phyloP scores from a whole-genome alignment of 2,329 filamentous ascomycete species.

The Colletotrichum paranaense region DNA sequence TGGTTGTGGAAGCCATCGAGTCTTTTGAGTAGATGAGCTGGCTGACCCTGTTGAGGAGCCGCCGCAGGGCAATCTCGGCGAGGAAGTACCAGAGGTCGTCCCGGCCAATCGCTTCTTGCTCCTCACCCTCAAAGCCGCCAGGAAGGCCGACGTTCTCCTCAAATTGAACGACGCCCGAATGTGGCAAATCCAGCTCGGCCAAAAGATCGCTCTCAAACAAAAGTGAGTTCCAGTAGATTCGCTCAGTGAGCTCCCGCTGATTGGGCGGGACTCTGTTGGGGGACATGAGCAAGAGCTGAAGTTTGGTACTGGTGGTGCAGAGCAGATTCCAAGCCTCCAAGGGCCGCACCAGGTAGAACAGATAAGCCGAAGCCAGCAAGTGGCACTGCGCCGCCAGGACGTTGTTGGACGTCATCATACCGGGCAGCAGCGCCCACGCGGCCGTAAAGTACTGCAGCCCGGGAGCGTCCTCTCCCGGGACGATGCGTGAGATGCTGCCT shows the following conservation, averaged over 20 bases:
- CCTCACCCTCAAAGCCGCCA: slow-evolving; percentile 80
- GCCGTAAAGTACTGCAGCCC: slow-evolving; percentile 84
- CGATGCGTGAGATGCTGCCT: slow-evolving; percentile 80
- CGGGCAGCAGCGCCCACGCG: slow-evolving; percentile 81
- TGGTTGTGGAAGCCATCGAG: slow-evolving; percentile 76
- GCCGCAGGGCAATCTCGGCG: slow-evolving; percentile 82
- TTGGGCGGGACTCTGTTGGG: slow-evolving; percentile 77
- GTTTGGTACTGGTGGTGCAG: slow-evolving; percentile 83
- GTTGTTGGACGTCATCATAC: slow-evolving; percentile 83
- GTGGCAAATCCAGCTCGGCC: slow-evolving; percentile 82
- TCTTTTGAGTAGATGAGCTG: slow-evolving; percentile 84
- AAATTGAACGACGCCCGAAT: slow-evolving; percentile 85
- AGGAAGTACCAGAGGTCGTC: slow-evolving; percentile 90
- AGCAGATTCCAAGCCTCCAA: slow-evolving; percentile 86
- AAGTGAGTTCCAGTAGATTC: slow-evolving; percentile 87
- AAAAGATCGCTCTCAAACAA: slow-evolving; percentile 85
- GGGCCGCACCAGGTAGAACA: slow-evolving; percentile 85
- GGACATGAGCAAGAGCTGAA: slow-evolving; percentile 81
- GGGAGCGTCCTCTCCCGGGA: slow-evolving; percentile 76
- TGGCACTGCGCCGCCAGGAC: slow-evolving; percentile 84
- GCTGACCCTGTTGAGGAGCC: slow-evolving; percentile 82
- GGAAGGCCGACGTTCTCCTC: slow-evolving; percentile 84
- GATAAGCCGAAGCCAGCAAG: slow-evolving; percentile 82
- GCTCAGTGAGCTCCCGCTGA: slow-evolving; percentile 78
- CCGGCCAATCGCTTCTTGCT: slow-evolving; percentile 71